Evolutionary conservation across 768 basidiomycete genomes (phyloP).

Genomic region (Cytidiella melzeri): DNA sequence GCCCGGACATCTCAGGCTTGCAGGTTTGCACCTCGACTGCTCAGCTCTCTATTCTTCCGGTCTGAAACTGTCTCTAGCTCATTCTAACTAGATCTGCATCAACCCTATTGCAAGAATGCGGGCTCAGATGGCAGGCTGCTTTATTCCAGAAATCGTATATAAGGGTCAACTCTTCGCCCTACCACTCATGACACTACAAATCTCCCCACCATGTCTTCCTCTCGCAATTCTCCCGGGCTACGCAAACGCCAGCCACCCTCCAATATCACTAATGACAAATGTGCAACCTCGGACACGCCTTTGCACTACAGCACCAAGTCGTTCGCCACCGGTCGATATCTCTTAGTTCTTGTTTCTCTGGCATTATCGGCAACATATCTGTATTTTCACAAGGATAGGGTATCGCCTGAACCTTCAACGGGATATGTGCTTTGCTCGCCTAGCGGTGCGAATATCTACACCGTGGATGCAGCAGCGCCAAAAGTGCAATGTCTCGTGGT

Average conservation of each 20-base stretch:
- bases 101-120: too few species aligned
- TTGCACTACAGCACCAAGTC: neutral
- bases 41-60: too few species aligned
- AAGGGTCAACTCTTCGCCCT: too few species aligned
- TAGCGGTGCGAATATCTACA: constrained; percentile 49
- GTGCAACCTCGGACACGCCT: neutral
- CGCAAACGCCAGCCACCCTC: constrained; percentile 18
- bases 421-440: constrained; percentile 61
- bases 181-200: too few species aligned
- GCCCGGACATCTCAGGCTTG: too few species aligned
- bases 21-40: too few species aligned
- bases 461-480: constrained; percentile 50
- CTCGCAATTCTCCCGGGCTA: constrained; percentile 12
- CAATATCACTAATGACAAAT: constrained; percentile 2
- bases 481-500: constrained; percentile 62
- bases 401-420: constrained; percentile 14
- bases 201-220: constrained; percentile 7
- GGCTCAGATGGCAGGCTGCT: too few species aligned
- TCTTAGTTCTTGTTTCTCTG: constrained; percentile 19
- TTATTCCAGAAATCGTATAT: too few species aligned
- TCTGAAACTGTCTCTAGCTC: too few species aligned
- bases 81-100: too few species aligned
- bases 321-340: constrained; percentile 4
- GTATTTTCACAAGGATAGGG: constrained; percentile 5
- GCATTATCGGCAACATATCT: constrained; percentile 13